Base-by-base conservation (phyloP, 2,329 filamentous ascomycete genomes). In the Fusarium agapanthi region DNA sequence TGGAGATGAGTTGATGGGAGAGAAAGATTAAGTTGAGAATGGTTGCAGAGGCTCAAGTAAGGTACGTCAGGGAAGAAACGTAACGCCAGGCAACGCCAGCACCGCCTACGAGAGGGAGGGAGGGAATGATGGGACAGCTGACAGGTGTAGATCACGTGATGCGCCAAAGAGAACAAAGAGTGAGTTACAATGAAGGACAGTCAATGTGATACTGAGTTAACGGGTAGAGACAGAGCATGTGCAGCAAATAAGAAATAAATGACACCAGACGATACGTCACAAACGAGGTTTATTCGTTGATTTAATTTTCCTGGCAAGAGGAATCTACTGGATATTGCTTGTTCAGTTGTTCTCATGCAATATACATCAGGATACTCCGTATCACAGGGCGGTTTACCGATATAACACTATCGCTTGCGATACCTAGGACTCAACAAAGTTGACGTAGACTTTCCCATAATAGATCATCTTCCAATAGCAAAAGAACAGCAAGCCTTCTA, bases 21-120 rank as follows among this genome's bases (percentile, higher is more conserved):
- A 65, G 38, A 56, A 59, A 66, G 63, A 69, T 75, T 67, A 76
- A 76, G 78, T 78, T 77, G 75, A 72, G 75, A 51, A 66, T 60
- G 64, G 62, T 69, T 71, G 72, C 71, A 79, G 66, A 78, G 78
- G 76, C 72, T 76, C 72, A 71, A 75, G 75, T 80, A 80, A 51
- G 78, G 80, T 81, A 81, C 79, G 80, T 82, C 79, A 82, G 80
- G 77, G 73, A 81, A 79, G 77, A 77, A 76, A 77, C 71, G 75
- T 76, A 76, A 74, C 72, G 76, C 73, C 75, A 77, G 75, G 75
- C 75, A 77, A 78, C 72, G 72, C 72, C 72, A 76, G 67, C 73
- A 74, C 65, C 68, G 65, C 68, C 71, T 65, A 58, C 48, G 43
- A 34, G 61, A 61, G 65, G 45, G 72, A 65, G 61, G 61, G 60